These are phyloP conservation scores for Vitellaria paradoxa DNA, from an alignment of 179 eudicot genomes.

Conservation along the genomic window DNA sequence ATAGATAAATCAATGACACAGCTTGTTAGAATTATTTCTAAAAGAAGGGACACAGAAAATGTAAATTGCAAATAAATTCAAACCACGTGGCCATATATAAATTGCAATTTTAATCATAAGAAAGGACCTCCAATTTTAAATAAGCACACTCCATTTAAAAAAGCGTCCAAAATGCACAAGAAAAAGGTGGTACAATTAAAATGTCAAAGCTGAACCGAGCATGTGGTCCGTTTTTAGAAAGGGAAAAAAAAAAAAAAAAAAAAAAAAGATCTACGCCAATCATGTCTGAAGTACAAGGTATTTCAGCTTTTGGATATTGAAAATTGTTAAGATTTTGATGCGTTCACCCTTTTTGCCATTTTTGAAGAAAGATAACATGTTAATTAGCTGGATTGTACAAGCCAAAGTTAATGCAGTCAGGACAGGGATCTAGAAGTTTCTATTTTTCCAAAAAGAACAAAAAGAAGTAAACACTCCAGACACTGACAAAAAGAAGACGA, in stretches of 20 bases:
- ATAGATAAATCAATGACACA: slow-evolving; percentile 7
- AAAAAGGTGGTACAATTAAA: too few species aligned
- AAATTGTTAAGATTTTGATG: not conserved
- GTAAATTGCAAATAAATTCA: not conserved
- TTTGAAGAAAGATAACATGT: not conserved
- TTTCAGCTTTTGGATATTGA: not conserved
- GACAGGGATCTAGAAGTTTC: not conserved
- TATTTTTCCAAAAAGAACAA: not conserved
- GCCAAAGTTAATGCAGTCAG: not conserved
- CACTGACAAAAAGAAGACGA: not conserved
- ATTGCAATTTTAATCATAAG: too few species aligned
- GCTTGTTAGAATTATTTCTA: not conserved
- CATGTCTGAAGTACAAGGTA: not conserved
- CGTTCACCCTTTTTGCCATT: not conserved
- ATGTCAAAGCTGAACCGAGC: too few species aligned
- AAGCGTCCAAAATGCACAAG: too few species aligned
- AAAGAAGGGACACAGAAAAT: not conserved
- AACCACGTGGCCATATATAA: not conserved
- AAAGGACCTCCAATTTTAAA: not conserved
- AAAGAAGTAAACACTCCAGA: not conserved
- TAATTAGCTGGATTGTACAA: not conserved
- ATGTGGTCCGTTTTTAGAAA: too few species aligned
- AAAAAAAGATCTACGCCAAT: too few species aligned
- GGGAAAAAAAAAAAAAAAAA: too few species aligned
- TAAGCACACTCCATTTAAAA: too few species aligned